These are phyloP conservation scores for Sporothrix pseudoabietina DNA, from an alignment of 2,329 filamentous ascomycete genomes.

Conservation along the genomic window DNA sequence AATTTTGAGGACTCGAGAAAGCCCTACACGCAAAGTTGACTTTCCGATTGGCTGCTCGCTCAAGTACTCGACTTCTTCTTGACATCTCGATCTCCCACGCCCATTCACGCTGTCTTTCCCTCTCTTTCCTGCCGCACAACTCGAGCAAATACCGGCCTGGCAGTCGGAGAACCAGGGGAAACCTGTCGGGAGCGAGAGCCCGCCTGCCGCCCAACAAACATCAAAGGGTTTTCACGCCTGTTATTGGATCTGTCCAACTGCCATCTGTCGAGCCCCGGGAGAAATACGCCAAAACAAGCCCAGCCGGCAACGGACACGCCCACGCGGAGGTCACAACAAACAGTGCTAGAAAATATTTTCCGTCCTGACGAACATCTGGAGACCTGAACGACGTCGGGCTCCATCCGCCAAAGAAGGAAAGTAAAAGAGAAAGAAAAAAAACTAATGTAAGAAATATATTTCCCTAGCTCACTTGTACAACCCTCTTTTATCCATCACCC, in stretches of 20 bases:
- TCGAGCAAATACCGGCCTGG: not conserved
- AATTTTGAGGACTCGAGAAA: not conserved
- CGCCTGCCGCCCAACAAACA: not conserved
- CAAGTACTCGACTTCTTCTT: not conserved
- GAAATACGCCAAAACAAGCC: constrained; percentile 10
- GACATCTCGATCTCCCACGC: not conserved
- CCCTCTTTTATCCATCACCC: not conserved
- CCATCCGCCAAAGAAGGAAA: not conserved
- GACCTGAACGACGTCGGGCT: not conserved
- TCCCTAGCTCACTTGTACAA: not conserved
- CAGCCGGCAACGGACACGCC: constrained; percentile 1
- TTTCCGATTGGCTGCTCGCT: not conserved
- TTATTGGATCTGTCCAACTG: not conserved
- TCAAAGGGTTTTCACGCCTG: not conserved
- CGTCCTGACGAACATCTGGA: not conserved
- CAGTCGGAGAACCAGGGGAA: not conserved
- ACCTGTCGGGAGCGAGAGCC: not conserved
- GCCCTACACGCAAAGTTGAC: not conserved
- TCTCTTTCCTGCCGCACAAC: not conserved
- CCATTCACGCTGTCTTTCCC: not conserved
- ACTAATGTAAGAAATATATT: constrained; percentile 18
- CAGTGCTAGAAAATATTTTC: constrained; percentile 6
- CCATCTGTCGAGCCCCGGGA: not conserved
- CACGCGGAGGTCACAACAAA: not conserved
- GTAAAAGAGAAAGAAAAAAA: not conserved